These are phyloP conservation scores for Limnanthes douglasii DNA, from an alignment of 345 rosid species.

Conservation along the genomic window DNA sequence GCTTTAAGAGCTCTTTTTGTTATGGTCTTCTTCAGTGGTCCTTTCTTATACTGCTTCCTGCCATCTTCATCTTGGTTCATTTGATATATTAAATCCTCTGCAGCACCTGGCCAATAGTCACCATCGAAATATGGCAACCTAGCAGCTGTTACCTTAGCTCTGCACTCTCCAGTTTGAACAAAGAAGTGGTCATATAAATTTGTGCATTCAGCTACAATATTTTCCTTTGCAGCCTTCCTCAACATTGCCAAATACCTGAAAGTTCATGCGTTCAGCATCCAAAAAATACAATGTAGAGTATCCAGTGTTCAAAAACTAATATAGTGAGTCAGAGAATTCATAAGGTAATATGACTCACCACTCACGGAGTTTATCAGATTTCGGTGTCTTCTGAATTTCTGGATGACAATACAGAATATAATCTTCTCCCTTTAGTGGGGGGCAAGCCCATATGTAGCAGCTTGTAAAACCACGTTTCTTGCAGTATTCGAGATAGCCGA, in stretches of 20 bases:
- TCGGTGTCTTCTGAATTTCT: constrained; percentile 98
- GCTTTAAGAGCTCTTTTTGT: constrained; percentile 97
- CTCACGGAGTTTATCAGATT: constrained; percentile 96
- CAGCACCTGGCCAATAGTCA: constrained; percentile 99
- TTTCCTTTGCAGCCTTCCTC: constrained; percentile 76
- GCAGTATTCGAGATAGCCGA: constrained; percentile 97
- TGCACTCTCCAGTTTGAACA: constrained; percentile 65
- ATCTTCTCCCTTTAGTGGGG: constrained; percentile 98
- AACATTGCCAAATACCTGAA: constrained; percentile 88
- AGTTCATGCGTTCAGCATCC: too few species aligned
- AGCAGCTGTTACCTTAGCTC: constrained; percentile 91
- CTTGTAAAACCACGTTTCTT: constrained; percentile 96
- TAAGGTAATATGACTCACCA: constrained; percentile 49
- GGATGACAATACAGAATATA: constrained; percentile 98
- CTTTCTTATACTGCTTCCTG: constrained; percentile 79
- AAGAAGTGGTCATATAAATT: constrained; percentile 93
- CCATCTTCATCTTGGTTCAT: constrained; percentile 94
- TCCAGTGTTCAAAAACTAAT: neutral
- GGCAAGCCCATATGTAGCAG: constrained; percentile 99
- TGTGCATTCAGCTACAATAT: constrained; percentile 66
- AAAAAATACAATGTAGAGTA: constrained; percentile 8
- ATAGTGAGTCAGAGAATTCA: neutral
- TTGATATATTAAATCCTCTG: constrained; percentile 87
- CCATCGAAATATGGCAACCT: constrained; percentile 99
- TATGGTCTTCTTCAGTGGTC: constrained; percentile 62